Percentiles rank a stretch among this genome's conserved stretches.
Conservation (phyloP, 108 stramenopile species). For the Pseudonitzschia multiseries region DNA sequence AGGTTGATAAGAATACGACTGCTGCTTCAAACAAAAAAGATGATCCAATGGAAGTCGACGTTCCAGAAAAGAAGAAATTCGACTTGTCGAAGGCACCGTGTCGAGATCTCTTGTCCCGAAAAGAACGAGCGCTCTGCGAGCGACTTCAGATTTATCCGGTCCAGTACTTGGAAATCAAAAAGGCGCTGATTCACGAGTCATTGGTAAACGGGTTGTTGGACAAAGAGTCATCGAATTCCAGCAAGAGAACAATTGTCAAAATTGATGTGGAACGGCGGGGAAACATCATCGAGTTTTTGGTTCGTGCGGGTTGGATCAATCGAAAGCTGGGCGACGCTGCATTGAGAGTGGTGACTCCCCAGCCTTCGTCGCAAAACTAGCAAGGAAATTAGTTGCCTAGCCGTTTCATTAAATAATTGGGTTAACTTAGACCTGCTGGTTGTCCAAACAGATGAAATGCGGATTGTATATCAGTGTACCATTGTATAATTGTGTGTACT, state of each 20-base stretch:
- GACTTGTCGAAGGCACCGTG: conserved; percentile 40
- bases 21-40: neutral
- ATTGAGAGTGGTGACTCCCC: conserved; percentile 27
- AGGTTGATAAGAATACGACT: conserved; percentile 2
- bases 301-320: conserved; percentile 82
- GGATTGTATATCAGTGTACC: too few species aligned
- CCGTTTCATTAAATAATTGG: neutral
- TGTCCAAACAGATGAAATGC: too few species aligned
- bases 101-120: conserved; percentile 61
- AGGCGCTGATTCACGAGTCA: conserved; percentile 75
- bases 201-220: conserved; percentile 56
- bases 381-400: neutral
- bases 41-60: conserved; percentile 2
- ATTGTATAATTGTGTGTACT: too few species aligned
- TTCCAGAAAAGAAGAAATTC: conserved; percentile 23
- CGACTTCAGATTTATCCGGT: conserved; percentile 55
- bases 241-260: conserved; percentile 55
- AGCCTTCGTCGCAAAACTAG: neutral
- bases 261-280: conserved; percentile 71
- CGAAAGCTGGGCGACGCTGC: conserved; percentile 28
- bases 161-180: conserved; percentile 78
- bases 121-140: conserved; percentile 70
- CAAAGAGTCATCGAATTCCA: conserved; percentile 40
- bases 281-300: conserved; percentile 75
- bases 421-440: too few species aligned